Evolutionary conservation across 1,139 yeast species (phyloP).

Genomic region (Yamadazyma dendronema): DNA sequence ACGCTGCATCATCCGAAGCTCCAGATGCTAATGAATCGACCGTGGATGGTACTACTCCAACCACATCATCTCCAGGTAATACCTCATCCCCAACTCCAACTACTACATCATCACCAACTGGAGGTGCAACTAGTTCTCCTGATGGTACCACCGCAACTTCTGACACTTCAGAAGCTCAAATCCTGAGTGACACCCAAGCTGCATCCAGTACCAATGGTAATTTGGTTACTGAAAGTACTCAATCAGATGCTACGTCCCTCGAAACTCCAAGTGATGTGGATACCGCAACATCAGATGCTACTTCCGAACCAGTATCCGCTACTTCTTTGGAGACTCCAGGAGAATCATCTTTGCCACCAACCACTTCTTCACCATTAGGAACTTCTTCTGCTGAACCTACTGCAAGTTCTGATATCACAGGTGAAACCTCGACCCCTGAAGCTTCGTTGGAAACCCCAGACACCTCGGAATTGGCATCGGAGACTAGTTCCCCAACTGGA

Average conservation of each 20-base stretch:
- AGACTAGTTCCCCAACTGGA: too few relatives aligned
- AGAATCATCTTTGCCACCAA: constrained; percentile 3
- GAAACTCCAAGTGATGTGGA: constrained; percentile 1
- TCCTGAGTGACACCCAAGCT: not conserved
- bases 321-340: constrained; percentile 3
- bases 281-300: constrained; percentile 1
- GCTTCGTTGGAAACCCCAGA: constrained; percentile 3
- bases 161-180: not conserved
- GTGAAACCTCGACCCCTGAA: too few relatives aligned
- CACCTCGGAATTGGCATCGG: not conserved
- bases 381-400: constrained; percentile 2
- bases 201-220: constrained; percentile 4
- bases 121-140: not conserved
- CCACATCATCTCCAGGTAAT: constrained; percentile 5
- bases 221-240: not conserved
- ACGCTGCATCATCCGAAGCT: not conserved
- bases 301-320: constrained; percentile 3
- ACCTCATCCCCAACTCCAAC: not conserved
- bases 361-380: constrained; percentile 1
- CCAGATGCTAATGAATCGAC: not conserved
- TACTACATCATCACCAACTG: not conserved
- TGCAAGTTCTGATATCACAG: not conserved
- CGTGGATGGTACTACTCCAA: not conserved
- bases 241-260: not conserved
- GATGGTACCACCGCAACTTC: not conserved